phyloP scores from a whole-genome alignment of 1,284 basidiomycete species.

The Cystobasidium slooffiae region DNA sequence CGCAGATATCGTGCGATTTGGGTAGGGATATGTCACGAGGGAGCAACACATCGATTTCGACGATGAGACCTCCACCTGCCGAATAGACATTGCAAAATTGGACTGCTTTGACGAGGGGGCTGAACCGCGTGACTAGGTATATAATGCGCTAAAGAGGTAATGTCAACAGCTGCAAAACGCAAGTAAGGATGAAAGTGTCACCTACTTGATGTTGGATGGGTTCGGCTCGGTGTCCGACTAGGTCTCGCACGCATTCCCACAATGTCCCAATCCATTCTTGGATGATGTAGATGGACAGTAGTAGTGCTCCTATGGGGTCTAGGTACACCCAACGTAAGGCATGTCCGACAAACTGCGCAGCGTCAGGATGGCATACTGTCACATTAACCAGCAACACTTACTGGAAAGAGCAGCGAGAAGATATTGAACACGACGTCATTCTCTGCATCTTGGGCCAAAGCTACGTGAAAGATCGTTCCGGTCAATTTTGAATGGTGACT shows the following conservation, averaged over 20 bases:
- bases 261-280: slow-evolving; percentile 58
- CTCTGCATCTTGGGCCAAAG: slow-evolving; percentile 61
- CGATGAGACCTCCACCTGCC: slow-evolving; percentile 56
- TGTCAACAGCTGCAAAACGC: slow-evolving; percentile 54
- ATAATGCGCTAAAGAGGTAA: slow-evolving; percentile 56
- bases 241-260: slow-evolving; percentile 59
- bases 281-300: slow-evolving; percentile 60
- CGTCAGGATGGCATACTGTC: slow-evolving; percentile 25
- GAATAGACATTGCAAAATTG: slow-evolving; percentile 53
- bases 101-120: slow-evolving; percentile 51
- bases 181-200: slow-evolving; percentile 54
- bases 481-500: background rate
- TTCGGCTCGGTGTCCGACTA: slow-evolving; percentile 52
- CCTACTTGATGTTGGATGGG: slow-evolving; percentile 52
- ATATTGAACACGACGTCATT: slow-evolving; percentile 64
- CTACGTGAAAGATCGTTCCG: slow-evolving; percentile 45
- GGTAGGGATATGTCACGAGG: slow-evolving; percentile 58
- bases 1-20: slow-evolving; percentile 56
- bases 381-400: slow-evolving; percentile 49
- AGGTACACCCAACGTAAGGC: slow-evolving; percentile 56
- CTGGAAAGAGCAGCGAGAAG: slow-evolving; percentile 63
- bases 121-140: slow-evolving; percentile 60
- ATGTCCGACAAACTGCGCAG: slow-evolving; percentile 55
- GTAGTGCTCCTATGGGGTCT: slow-evolving; percentile 61
- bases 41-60: slow-evolving; percentile 59